Conservation (phyloP, 805 yeast species). For the Kuraishia molischiana region DNA sequence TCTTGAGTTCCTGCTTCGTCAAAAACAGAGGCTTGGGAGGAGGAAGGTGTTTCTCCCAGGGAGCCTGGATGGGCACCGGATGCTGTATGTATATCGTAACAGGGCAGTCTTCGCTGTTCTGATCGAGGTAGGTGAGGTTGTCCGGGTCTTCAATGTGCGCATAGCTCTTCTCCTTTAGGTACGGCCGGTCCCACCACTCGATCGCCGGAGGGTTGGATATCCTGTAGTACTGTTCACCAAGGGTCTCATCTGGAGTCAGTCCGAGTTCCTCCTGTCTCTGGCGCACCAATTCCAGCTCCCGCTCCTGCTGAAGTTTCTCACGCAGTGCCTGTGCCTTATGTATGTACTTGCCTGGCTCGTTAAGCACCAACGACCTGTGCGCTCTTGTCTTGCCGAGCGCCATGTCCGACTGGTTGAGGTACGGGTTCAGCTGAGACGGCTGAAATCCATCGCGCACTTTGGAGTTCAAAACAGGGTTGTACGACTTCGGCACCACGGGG, state of each 20-base stretch:
- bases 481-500: conserved; percentile 7
- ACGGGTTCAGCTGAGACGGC: conserved; percentile 18
- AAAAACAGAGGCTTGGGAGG: conserved; percentile 40
- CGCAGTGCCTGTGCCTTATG: conserved; percentile 43
- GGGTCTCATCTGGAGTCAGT: conserved; percentile 35
- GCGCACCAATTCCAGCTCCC: conserved; percentile 20
- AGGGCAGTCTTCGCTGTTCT: conserved; percentile 30
- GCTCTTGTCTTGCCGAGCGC: conserved; percentile 11
- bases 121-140: conserved; percentile 22
- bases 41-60: conserved; percentile 40
- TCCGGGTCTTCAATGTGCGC: conserved; percentile 19
- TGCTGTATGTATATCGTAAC: conserved; percentile 73
- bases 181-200: conserved; percentile 88
- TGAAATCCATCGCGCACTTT: conserved; percentile 14
- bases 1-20: conserved; percentile 69
- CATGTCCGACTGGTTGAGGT: conserved; percentile 18
- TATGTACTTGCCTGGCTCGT: conserved; percentile 55
- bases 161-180: conserved; percentile 28
- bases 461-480: conserved; percentile 8
- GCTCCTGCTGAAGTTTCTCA: conserved; percentile 23
- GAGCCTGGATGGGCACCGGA: conserved; percentile 58
- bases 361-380: conserved; percentile 37
- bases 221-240: conserved; percentile 49
- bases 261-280: conserved; percentile 26
- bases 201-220: conserved; percentile 44